Conservation (phyloP, 352 stramenopile species). For the Phytophthora pinifolia region DNA sequence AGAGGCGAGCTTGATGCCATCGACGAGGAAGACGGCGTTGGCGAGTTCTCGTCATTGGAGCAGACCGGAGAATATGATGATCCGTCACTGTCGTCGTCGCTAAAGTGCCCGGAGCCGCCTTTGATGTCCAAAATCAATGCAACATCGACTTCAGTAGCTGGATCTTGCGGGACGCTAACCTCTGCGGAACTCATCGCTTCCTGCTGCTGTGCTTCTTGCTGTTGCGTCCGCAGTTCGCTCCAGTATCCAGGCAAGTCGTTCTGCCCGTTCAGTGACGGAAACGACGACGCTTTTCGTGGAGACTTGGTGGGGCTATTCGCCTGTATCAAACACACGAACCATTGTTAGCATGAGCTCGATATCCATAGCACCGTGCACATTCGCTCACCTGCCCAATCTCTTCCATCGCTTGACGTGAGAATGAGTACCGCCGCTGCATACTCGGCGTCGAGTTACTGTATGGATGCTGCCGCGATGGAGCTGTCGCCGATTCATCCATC, state of each 20-base stretch:
- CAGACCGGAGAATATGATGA: constrained; percentile 25
- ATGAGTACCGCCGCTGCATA: constrained; percentile 35
- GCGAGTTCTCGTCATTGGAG: constrained; percentile 20
- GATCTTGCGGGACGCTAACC: neutral
- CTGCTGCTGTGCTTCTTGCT: constrained; percentile 11
- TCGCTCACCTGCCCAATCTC: constrained; percentile 29
- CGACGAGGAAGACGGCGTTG: constrained; percentile 18
- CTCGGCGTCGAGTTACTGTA: constrained; percentile 15
- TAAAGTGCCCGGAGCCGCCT: constrained; percentile 11
- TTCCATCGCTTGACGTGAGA: constrained; percentile 22
- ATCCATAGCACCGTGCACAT: constrained; percentile 1
- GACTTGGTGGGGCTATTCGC: constrained; percentile 13
- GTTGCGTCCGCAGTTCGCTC: constrained; percentile 9
- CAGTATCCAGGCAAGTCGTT: constrained; percentile 9
- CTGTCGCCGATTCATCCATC: constrained; percentile 9
- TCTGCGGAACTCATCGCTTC: neutral
- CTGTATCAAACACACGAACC: too few relatives aligned
- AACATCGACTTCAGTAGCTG: constrained; percentile 6
- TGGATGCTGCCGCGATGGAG: constrained; percentile 16
- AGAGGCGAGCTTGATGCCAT: constrained; percentile 23
- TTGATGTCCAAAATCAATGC: constrained; percentile 24
- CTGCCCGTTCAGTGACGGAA: constrained; percentile 20
- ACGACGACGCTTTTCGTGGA: constrained; percentile 29
- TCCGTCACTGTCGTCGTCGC: constrained; percentile 31
- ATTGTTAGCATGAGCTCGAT: neutral